Evolutionary conservation across 345 rosid species (phyloP), one percentile per base, ranked within the genome.

Genomic region (Hibiscus tridactylites): DNA sequence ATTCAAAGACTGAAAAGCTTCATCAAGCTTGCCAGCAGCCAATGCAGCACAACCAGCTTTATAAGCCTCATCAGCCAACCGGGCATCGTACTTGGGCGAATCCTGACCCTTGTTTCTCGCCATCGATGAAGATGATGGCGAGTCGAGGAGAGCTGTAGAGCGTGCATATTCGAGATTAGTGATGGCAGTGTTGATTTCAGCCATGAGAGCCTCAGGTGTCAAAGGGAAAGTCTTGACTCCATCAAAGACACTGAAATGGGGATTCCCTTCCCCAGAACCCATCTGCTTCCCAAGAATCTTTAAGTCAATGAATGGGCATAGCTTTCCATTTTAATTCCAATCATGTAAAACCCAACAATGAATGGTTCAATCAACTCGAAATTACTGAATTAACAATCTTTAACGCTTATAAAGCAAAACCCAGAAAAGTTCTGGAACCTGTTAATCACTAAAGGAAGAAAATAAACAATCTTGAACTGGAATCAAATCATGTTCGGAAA

Each of bases 21-120:
- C 92, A 33, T 86, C 89, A 49, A 86, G 85, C 77, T 85, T 85
- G 62, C 92, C 87, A n/a, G 84, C 85, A 49, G 90, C 90, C 75
- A 90, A 72, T 16, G 92, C 83, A 0, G 90, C 90, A 70, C 89
- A 82, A 12, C 90, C 95, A 0, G 87, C 88, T 75, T 79, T 83
- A 58, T 83, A 90, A 59, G 92, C 89, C 80, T 85, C 86, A 56
- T 87, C 91, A 4, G 92, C 95, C 58, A 74, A 61, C 47, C 76
- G 75, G 3, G 77, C 85, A 75, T 86, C 86, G 65, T 85, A 86
- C 58, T 69, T 16, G 1, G 80, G 28, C 71, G 68, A 63, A 29
- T 74, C 79, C 31, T 73, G 61, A 33, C 64, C 42, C 70, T 58
- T 73, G n/a, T 19, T 77, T 70, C 70, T 76, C 10, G 26, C 9